Conservation (phyloP, 2,329 filamentous ascomycete genomes). For the Verticillium klebahnii region DNA sequence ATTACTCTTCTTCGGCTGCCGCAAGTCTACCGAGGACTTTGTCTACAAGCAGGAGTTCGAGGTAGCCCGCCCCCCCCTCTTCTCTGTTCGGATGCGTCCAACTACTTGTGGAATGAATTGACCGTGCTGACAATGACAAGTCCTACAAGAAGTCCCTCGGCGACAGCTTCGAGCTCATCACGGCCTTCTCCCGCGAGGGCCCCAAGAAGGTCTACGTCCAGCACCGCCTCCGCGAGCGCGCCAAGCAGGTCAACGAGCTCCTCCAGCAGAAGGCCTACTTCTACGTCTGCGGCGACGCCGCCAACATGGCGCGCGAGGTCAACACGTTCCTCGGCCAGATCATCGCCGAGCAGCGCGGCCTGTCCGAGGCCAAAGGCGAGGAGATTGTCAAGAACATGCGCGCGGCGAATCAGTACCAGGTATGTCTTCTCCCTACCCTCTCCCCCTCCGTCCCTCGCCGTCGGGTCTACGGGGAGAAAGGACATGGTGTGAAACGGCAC, state of each 20-base stretch:
- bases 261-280: slow-evolving; percentile 86
- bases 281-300: slow-evolving; percentile 96
- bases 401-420: slow-evolving; percentile 92
- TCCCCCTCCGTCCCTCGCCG: not conserved
- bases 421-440: slow-evolving; percentile 31
- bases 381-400: slow-evolving; percentile 98
- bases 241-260: slow-evolving; percentile 81
- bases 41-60: slow-evolving; percentile 89
- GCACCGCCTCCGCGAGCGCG: slow-evolving; percentile 79
- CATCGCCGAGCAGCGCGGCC: slow-evolving; percentile 75
- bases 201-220: slow-evolving; percentile 95
- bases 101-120: not conserved
- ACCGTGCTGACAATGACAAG: slow-evolving; percentile 36
- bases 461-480: not conserved
- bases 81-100: not conserved
- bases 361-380: slow-evolving; percentile 83
- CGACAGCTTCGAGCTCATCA: slow-evolving; percentile 85
- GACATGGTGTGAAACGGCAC: not conserved
- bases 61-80: slow-evolving; percentile 49
- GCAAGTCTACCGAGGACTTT: slow-evolving; percentile 84
- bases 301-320: slow-evolving; percentile 94
- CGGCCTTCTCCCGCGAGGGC: slow-evolving; percentile 88
- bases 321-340: slow-evolving; percentile 84
- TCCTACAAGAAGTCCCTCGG: slow-evolving; percentile 78
- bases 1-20: slow-evolving; percentile 91